Evolutionary conservation across 2,329 filamentous ascomycete species (phyloP), one percentile per base, ranked within the genome.

Genomic region (Clarireedia paspali): DNA sequence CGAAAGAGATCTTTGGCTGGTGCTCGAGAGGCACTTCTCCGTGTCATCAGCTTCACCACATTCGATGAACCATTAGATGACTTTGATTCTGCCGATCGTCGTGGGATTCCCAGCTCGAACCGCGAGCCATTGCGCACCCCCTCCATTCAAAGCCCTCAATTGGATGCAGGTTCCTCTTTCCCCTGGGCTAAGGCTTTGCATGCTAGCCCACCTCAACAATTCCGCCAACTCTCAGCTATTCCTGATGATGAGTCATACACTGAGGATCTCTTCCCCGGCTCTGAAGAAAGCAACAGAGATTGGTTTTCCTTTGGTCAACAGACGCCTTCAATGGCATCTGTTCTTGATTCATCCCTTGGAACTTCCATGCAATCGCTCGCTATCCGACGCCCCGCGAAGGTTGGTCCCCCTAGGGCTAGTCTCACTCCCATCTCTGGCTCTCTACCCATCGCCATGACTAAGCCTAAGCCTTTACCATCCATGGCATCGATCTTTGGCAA

Each of bases 101-200:
- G 88, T 54, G 80, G 87, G 39, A 79, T 95, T 59, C 83, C 89
- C 57, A 90, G 89, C 58, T 89, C 90, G 73, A 92, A 96, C 75
- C 89, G 94, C 59, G 91, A 97, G 74, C 94, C 94, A 55, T 84
- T 99, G 38, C 89, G 94, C 58, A 99, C 94, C 3, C 94, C 94
- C 15, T 97, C 94, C 4, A 85, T 99, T 70, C 89, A 92, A 72
- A 96, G 87, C 66, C 90, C 94, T 23, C 83, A 87, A 64, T 72
- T 94, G 64, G 88, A 91, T 66, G 80, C 80, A 57, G 89, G 89
- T 57, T 87, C 89, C 5, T 97, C 89, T 5, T 97, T 97, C 79
- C 91, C 92, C 1, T 99, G 94, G 94, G 86, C 90, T 65, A 92
- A 94, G 75, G 91, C 89, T 62, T 75, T 97, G 55, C 89, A 95